phyloP scores from a whole-genome alignment of 2,329 filamentous ascomycete genomes.

The Colletotrichum caudatum region DNA sequence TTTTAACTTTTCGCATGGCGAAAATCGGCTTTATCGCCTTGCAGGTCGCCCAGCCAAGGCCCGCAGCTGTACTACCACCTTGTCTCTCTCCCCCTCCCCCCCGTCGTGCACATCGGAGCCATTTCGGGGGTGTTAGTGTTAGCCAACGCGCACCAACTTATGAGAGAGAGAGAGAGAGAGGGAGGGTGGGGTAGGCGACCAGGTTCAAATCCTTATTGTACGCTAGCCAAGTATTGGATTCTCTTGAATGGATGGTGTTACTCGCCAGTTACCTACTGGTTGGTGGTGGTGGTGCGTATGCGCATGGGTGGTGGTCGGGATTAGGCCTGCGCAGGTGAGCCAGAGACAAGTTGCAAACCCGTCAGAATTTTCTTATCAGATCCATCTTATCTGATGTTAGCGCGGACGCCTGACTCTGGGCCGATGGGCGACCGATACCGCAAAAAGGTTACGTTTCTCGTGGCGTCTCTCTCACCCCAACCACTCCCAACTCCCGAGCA shows the following conservation, averaged over 20 bases:
- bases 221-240: not conserved
- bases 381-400: conserved; percentile 41
- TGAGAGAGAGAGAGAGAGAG: not conserved
- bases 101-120: conserved; percentile 26
- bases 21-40: conserved; percentile 10
- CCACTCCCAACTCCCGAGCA: conserved; percentile 13
- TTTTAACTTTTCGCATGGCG: conserved; percentile 33
- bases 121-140: conserved; percentile 20
- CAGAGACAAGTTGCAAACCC: not conserved
- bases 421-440: conserved; percentile 31
- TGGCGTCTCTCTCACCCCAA: conserved; percentile 20
- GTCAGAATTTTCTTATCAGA: conserved; percentile 39
- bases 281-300: conserved; percentile 2
- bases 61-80: conserved; percentile 2
- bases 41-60: conserved; percentile 9
- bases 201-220: not conserved
- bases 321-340: conserved; percentile 5
- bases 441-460: conserved; percentile 20
- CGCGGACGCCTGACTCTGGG: conserved; percentile 13
- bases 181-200: not conserved
- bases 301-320: conserved; percentile 2
- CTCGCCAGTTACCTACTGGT: not conserved
- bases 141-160: not conserved
- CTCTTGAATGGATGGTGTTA: conserved; percentile 13
- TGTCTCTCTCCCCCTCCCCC: not conserved